Percentiles rank a stretch among this genome's conserved stretches.
Conservation (phyloP, 2,329 filamentous ascomycete genomes). For the Hypocrella siamensis region DNA sequence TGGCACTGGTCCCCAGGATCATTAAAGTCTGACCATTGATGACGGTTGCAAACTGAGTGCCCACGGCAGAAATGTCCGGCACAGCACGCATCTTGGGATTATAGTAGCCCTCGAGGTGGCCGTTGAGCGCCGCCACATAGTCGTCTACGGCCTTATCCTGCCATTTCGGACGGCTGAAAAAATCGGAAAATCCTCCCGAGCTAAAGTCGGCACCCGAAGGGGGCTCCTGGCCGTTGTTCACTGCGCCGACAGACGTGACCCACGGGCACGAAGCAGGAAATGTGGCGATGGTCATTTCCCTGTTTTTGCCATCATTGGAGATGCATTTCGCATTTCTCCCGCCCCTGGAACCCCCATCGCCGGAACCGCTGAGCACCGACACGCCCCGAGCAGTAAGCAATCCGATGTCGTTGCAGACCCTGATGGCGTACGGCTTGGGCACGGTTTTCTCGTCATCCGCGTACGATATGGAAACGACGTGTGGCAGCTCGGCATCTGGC, state of each 20-base stretch:
- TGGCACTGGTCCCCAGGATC: constrained; percentile 32
- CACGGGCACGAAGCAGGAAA: constrained; percentile 56
- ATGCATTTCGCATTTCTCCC: constrained; percentile 34
- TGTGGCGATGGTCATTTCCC: constrained; percentile 38
- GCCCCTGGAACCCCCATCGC: constrained; percentile 32
- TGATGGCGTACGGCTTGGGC: constrained; percentile 31
- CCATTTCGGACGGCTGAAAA: constrained; percentile 29
- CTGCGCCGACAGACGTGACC: constrained; percentile 51
- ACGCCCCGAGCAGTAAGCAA: constrained; percentile 36
- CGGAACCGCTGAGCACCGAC: constrained; percentile 32
- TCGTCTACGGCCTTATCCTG: constrained; percentile 23
- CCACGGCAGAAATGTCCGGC: constrained; percentile 38
- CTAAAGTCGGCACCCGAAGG: constrained; percentile 28
- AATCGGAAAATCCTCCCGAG: constrained; percentile 36
- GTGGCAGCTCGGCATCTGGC: constrained; percentile 29
- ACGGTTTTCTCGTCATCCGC: constrained; percentile 42
- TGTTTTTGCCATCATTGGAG: constrained; percentile 41
- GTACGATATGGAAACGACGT: constrained; percentile 42
- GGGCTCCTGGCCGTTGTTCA: constrained; percentile 19
- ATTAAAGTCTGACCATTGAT: constrained; percentile 11
- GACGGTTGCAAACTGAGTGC: constrained; percentile 35
- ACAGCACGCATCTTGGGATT: constrained; percentile 28
- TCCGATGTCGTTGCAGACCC: constrained; percentile 37
- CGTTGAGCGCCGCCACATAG: constrained; percentile 24
- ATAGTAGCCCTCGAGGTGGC: constrained; percentile 27